Evolutionary conservation across 1,139 yeast genomes (phyloP).

Genomic region (Candida sp.): DNA sequence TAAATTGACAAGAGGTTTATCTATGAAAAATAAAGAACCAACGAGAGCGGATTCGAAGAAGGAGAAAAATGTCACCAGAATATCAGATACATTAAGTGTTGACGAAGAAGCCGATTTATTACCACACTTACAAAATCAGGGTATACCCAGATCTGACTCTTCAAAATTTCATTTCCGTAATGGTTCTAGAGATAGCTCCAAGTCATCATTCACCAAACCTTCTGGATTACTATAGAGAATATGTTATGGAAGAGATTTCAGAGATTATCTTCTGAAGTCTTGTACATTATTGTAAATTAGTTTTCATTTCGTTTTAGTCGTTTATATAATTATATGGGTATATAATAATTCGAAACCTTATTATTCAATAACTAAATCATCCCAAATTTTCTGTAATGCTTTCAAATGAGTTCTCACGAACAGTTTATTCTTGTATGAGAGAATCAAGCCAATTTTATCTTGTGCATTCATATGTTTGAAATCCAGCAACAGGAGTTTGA

Average conservation of each 20-base stretch:
- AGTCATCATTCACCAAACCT: conserved; percentile 11
- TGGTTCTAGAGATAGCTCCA: conserved; percentile 11
- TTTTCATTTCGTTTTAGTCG: background rate
- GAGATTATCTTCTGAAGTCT: background rate
- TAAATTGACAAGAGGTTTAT: conserved; percentile 16
- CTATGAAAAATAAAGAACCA: conserved; percentile 15
- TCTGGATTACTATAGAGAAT: conserved; percentile 1
- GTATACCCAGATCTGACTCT: conserved; percentile 6
- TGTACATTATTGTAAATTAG: conserved; percentile 3
- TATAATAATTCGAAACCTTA: background rate
- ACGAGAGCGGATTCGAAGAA: conserved; percentile 7
- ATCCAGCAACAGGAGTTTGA: background rate
- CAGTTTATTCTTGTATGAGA: conserved; percentile 1
- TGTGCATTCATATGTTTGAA: background rate
- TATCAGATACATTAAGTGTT: conserved; percentile 28
- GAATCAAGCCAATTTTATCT: background rate
- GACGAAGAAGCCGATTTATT: conserved; percentile 10
- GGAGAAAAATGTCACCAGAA: conserved; percentile 20
- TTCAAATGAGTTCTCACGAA: conserved; percentile 1
- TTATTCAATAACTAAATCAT: background rate
- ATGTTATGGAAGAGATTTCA: background rate
- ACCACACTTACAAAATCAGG: conserved; percentile 9
- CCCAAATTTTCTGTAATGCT: conserved; percentile 1
- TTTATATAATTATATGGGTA: background rate
- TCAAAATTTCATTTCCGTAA: conserved; percentile 7